Conservation (phyloP, 2,329 filamentous ascomycete species). For the Malbranchea zuffiana region DNA sequence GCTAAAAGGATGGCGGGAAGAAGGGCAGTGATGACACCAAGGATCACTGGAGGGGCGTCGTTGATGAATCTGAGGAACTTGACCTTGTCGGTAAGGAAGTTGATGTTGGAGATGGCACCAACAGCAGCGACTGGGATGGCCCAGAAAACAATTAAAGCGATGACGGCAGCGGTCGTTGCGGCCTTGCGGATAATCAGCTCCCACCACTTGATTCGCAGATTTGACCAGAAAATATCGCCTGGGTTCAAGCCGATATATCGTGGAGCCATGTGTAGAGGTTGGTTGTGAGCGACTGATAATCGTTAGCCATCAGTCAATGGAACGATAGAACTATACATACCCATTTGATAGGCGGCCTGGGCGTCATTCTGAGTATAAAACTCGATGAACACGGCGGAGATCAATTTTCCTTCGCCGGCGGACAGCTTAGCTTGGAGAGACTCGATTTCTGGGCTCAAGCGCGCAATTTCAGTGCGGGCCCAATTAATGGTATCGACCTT, state of each 20-base stretch:
- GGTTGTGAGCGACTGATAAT: conserved; percentile 64
- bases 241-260: conserved; percentile 74
- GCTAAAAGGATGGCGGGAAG: conserved; percentile 69
- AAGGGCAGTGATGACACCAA: conserved; percentile 75
- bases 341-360: conserved; percentile 71
- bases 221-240: conserved; percentile 74
- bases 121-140: conserved; percentile 65
- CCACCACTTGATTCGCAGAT: conserved; percentile 77
- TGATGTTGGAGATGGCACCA: conserved; percentile 75
- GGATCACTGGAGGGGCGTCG: conserved; percentile 56
- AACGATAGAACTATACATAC: conserved; percentile 15
- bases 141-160: conserved; percentile 79
- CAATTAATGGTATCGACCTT: conserved; percentile 94
- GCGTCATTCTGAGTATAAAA: conserved; percentile 74
- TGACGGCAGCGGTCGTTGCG: conserved; percentile 59
- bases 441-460: conserved; percentile 61
- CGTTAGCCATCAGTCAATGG: background rate
- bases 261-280: conserved; percentile 75
- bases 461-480: conserved; percentile 66
- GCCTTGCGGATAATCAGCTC: conserved; percentile 65
- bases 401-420: conserved; percentile 51
- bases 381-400: conserved; percentile 80
- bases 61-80: conserved; percentile 64
- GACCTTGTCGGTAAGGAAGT: conserved; percentile 51
- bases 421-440: conserved; percentile 57